phyloP scores from a whole-genome alignment of 2,329 filamentous ascomycete genomes.

The Monosporascus sp. region DNA sequence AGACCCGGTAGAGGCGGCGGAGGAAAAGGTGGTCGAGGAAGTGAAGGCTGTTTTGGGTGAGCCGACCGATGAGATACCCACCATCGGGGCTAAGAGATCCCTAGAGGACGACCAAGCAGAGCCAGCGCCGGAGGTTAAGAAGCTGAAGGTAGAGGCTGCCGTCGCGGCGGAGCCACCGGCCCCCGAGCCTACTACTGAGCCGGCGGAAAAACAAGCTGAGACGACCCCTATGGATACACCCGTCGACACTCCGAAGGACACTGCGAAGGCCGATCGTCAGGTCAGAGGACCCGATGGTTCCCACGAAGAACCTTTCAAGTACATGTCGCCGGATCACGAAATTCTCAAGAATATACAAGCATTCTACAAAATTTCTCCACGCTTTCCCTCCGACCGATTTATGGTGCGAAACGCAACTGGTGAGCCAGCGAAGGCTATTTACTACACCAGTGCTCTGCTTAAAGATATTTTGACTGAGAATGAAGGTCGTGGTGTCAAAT shows the following conservation, averaged over 20 bases:
- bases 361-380: conserved; percentile 79
- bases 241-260: conserved; percentile 8
- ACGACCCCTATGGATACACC: conserved; percentile 6
- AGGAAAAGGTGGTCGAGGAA: conserved; percentile 30
- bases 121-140: conserved; percentile 38
- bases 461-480: conserved; percentile 83
- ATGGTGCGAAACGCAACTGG: conserved; percentile 93
- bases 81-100: conserved; percentile 27
- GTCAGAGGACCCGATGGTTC: conserved; percentile 42
- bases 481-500: conserved; percentile 86
- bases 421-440: conserved; percentile 87
- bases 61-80: conserved; percentile 26
- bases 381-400: conserved; percentile 86
- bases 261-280: conserved; percentile 30
- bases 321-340: conserved; percentile 65
- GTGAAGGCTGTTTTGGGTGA: conserved; percentile 24
- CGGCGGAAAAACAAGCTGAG: conserved; percentile 11
- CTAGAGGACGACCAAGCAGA: conserved; percentile 30
- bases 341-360: conserved; percentile 71
- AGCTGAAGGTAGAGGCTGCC: conserved; percentile 21
- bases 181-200: conserved; percentile 9
- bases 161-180: conserved; percentile 3
- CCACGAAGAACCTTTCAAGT: conserved; percentile 92
- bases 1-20: conserved; percentile 12
- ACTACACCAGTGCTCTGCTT: conserved; percentile 84